These are phyloP conservation scores for Apium graveolens DNA, from an alignment of 129 eudicot species.

Conservation along the genomic window DNA sequence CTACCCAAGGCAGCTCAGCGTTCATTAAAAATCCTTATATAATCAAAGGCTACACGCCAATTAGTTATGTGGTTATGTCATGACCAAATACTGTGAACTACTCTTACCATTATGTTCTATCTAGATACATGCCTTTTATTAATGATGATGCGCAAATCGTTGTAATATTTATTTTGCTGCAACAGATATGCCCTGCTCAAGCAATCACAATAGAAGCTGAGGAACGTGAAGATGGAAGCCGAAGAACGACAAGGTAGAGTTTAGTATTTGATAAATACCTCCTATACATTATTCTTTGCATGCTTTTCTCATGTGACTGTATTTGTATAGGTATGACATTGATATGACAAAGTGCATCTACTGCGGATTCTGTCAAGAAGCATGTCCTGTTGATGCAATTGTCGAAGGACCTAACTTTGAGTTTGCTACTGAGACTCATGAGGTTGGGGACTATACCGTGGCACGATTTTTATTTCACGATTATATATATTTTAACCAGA, in stretches of 20 bases:
- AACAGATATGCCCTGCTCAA: constrained; percentile 95
- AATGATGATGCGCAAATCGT: not conserved
- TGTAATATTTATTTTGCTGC: constrained; percentile 7
- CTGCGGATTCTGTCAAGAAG: constrained; percentile 99
- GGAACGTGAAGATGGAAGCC: constrained; percentile 98
- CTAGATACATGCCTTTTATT: not conserved
- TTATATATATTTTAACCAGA: not conserved
- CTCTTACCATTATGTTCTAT: not conserved
- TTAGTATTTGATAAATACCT: not conserved
- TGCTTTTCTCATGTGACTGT: constrained; percentile 12
- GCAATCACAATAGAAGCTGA: constrained; percentile 98
- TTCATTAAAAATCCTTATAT: not conserved
- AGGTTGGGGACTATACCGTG: constrained; percentile 39
- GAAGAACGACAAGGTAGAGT: constrained; percentile 87
- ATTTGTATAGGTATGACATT: constrained; percentile 66
- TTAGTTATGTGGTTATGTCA: not conserved
- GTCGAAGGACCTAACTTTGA: constrained; percentile 99
- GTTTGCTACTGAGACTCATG: constrained; percentile 98
- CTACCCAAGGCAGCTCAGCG: not conserved
- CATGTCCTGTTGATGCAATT: constrained; percentile 99
- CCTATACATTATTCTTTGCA: not conserved
- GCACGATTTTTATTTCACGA: not conserved
- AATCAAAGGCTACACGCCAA: not conserved
- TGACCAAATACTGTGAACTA: not conserved
- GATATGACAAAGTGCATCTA: constrained; percentile 99